Evolutionary conservation across 768 basidiomycete species (phyloP).

Genomic region (Hemileccinum rubropunctum): DNA sequence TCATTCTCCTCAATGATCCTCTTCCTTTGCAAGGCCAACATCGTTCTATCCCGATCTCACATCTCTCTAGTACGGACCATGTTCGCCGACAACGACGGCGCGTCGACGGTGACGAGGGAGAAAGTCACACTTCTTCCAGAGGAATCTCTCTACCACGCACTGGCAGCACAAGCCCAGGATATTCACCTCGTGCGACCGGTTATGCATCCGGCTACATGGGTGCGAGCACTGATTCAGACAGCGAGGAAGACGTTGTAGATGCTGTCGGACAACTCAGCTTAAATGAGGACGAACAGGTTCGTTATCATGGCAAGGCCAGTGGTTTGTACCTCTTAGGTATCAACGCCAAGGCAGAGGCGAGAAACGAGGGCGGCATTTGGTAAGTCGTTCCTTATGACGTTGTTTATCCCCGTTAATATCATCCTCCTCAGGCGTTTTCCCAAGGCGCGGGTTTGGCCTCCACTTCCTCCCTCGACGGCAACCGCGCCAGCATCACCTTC

Average conservation of each 20-base stretch:
- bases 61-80: constrained; percentile 25
- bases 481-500: constrained; percentile 18
- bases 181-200: constrained; percentile 15
- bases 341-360: constrained; percentile 56
- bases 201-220: constrained; percentile 24
- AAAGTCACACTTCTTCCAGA: constrained; percentile 12
- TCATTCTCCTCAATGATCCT: constrained; percentile 10
- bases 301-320: constrained; percentile 85
- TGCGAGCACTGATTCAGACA: constrained; percentile 33
- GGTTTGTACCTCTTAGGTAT: constrained; percentile 71
- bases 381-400: constrained; percentile 27
- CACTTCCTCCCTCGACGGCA: constrained; percentile 35
- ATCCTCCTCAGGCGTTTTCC: constrained; percentile 67
- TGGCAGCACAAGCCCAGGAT: constrained; percentile 17
- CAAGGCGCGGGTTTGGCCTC: constrained; percentile 87
- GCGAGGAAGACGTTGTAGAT: constrained; percentile 51
- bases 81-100: constrained; percentile 51
- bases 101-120: constrained; percentile 26
- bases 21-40: too few relatives aligned
- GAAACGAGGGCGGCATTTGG: constrained; percentile 79
- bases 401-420: constrained; percentile 17
- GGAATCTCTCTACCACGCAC: constrained; percentile 6
- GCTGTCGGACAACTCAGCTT: constrained; percentile 84
- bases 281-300: constrained; percentile 83
- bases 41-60: constrained; percentile 12